These are phyloP conservation scores for Escallonia herrerae DNA, from an alignment of 129 eudicot genomes.

Conservation along the genomic window DNA sequence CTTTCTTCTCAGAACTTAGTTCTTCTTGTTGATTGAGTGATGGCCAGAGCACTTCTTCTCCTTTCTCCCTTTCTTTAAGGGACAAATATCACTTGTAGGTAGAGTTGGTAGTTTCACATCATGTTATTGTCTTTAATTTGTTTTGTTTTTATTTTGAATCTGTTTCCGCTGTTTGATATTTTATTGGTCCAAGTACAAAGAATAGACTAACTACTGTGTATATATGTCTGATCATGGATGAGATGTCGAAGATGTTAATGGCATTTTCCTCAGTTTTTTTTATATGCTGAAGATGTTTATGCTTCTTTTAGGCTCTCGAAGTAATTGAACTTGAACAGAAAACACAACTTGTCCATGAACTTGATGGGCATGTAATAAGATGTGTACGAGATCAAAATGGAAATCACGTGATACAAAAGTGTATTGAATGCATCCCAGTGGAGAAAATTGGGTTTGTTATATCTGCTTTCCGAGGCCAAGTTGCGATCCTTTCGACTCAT, in stretches of 20 bases:
- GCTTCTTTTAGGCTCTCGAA: slow-evolving; percentile 37
- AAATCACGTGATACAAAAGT: slow-evolving; percentile 61
- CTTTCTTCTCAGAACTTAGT: too few species aligned
- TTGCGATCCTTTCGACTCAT: slow-evolving; percentile 38
- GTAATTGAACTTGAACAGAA: slow-evolving; percentile 47
- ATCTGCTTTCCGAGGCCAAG: slow-evolving; percentile 33
- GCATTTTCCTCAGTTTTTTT: not conserved
- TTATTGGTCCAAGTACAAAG: too few species aligned
- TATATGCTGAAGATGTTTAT: not conserved
- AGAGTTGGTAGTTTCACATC: too few species aligned
- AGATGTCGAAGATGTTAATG: not conserved
- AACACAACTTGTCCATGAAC: slow-evolving; percentile 30
- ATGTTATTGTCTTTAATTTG: too few species aligned
- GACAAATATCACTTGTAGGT: too few species aligned
- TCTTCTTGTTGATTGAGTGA: too few species aligned
- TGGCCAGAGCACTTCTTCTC: too few species aligned
- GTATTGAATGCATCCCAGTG: slow-evolving; percentile 41
- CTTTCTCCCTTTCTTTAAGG: too few species aligned
- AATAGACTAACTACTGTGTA: too few species aligned
- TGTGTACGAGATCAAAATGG: slow-evolving; percentile 60
- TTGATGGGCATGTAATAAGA: slow-evolving; percentile 46
- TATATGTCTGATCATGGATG: too few species aligned
- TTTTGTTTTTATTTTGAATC: too few species aligned
- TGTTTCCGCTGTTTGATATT: too few species aligned
- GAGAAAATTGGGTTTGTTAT: slow-evolving; percentile 38